These are phyloP conservation scores for Penicillium psychrosexuale DNA, from an alignment of 2,329 filamentous ascomycete species.

Conservation along the genomic window DNA sequence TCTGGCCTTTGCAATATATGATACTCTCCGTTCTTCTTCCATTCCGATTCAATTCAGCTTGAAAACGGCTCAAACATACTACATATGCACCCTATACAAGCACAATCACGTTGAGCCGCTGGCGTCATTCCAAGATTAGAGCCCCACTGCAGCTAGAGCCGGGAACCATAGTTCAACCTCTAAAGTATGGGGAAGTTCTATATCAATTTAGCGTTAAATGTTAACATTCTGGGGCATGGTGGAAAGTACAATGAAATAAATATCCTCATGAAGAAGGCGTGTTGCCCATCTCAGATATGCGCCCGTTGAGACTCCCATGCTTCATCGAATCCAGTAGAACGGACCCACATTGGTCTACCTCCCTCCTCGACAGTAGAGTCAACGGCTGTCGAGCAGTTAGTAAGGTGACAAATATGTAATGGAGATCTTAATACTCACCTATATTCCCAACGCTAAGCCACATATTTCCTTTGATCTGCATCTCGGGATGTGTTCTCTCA, in stretches of 20 bases:
- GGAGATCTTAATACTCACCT: conserved; percentile 29
- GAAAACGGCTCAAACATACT: no score
- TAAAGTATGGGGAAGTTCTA: background rate
- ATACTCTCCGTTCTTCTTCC: background rate
- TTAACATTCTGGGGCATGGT: background rate
- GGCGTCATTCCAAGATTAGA: conserved; percentile 9
- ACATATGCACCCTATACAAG: background rate
- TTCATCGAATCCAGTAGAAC: conserved; percentile 42
- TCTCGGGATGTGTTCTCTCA: conserved; percentile 26
- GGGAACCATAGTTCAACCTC: conserved; percentile 14
- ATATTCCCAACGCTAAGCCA: conserved; percentile 48
- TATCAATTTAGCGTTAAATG: background rate
- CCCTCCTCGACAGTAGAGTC: conserved; percentile 35
- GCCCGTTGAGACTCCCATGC: conserved; percentile 36
- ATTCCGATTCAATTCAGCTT: background rate
- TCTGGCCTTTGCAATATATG: background rate
- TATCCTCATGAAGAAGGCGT: background rate
- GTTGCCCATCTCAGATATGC: conserved; percentile 14
- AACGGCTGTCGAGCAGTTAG: conserved; percentile 27
- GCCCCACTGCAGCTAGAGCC: conserved; percentile 13
- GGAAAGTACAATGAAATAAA: background rate
- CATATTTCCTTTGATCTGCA: conserved; percentile 42
- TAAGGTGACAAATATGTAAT: background rate
- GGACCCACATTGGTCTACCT: conserved; percentile 35
- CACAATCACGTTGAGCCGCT: conserved; percentile 1